A percentile compares a stretch with the other conserved stretches of the same genome.
phyloP scores from a whole-genome alignment of 2,329 filamentous ascomycete genomes.

The Fusarium coicis region DNA sequence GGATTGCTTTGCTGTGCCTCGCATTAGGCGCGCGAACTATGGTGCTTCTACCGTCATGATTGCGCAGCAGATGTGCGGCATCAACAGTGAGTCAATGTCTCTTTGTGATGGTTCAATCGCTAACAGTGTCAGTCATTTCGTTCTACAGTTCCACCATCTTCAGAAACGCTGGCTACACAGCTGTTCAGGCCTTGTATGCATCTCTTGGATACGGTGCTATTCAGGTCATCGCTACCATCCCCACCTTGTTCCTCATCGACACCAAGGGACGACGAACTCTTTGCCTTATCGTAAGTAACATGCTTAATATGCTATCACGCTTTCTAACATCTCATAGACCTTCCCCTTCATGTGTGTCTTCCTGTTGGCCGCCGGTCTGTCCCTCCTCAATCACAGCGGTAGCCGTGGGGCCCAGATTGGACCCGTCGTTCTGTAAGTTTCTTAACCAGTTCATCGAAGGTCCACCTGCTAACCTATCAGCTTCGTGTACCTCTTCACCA shows the following conservation, averaged over 20 bases:
- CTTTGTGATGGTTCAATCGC: accelerated
- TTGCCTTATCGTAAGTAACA: constrained; percentile 25
- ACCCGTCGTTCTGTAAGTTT: constrained; percentile 42
- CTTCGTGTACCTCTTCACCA: constrained; percentile 52
- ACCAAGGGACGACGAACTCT: constrained; percentile 32
- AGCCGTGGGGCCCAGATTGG: constrained; percentile 42
- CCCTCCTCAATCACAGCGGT: constrained; percentile 43
- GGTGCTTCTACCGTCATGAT: constrained; percentile 84
- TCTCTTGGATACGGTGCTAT: constrained; percentile 31
- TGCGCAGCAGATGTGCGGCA: constrained; percentile 65
- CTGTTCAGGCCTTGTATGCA: constrained; percentile 10
- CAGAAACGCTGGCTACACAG: not conserved
- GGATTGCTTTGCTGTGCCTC: constrained; percentile 73
- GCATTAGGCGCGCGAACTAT: constrained; percentile 76
- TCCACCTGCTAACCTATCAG: constrained; percentile 5
- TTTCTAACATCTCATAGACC: constrained; percentile 39
- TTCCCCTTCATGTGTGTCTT: constrained; percentile 51
- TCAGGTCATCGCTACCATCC: constrained; percentile 21
- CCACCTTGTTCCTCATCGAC: constrained; percentile 21
- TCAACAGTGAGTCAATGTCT: constrained; percentile 27
- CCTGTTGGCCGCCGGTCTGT: constrained; percentile 47
- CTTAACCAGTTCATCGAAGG: accelerated
- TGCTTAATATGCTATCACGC: too few species aligned
- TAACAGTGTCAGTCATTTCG: constrained; percentile 38
- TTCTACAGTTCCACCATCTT: constrained; percentile 34